Evolutionary conservation across 768 basidiomycete genomes (phyloP).

Genomic region (Leccinellum rugosiceps): DNA sequence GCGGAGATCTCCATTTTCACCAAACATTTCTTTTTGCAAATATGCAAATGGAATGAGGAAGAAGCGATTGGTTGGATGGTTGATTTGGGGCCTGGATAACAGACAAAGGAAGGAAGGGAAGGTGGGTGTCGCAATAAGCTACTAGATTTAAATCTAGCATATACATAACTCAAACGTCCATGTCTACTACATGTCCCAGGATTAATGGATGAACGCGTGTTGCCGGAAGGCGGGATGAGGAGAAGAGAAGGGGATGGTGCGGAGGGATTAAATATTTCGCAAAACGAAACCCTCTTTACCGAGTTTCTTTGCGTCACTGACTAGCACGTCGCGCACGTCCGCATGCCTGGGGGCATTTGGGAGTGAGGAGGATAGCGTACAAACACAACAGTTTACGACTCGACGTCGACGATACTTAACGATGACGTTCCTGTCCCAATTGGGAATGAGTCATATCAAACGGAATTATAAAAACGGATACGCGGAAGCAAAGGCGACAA

Average conservation of each 20-base stretch:
- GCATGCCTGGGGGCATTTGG: neutral
- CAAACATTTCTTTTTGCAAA: neutral
- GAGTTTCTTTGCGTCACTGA: conserved; percentile 1
- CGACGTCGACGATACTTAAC: neutral
- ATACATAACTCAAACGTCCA: conserved; percentile 8
- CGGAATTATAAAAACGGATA: neutral
- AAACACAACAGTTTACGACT: neutral
- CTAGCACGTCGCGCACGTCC: neutral
- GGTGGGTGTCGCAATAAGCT: conserved; percentile 15
- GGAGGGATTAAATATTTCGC: neutral
- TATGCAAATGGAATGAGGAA: neutral
- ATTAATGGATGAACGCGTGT: conserved; percentile 5
- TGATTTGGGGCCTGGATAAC: neutral
- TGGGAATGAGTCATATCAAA: conserved; percentile 4
- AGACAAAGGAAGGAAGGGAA: neutral
- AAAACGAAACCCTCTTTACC: neutral
- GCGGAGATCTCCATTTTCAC: neutral
- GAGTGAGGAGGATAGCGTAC: conserved; percentile 3
- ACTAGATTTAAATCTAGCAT: conserved; percentile 8
- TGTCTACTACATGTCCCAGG: conserved; percentile 2
- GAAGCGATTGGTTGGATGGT: neutral
- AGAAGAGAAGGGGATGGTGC: neutral
- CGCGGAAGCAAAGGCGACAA: too few relatives aligned
- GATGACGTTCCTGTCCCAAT: conserved; percentile 1
- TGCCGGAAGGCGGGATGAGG: neutral